Conservation (phyloP, 2,329 filamentous ascomycete species). For the Beauveria pseudobassiana region DNA sequence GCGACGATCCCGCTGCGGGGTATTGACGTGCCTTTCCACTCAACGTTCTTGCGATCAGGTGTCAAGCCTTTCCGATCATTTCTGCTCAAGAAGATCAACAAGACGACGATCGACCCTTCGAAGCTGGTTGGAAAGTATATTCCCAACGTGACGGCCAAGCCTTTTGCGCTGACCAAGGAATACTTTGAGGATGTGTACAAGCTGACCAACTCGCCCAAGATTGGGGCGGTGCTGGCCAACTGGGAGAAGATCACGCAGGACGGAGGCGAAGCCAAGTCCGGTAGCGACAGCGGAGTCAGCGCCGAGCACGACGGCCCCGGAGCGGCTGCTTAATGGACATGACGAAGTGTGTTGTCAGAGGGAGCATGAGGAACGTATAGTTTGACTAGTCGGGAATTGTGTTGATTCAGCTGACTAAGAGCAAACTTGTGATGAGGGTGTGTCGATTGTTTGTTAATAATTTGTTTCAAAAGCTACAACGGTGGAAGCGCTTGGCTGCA, state of each 20-base stretch:
- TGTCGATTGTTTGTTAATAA: not conserved
- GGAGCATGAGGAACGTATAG: not conserved
- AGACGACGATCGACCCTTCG: conserved; percentile 93
- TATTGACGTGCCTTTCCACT: conserved; percentile 99
- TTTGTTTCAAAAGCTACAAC: not conserved
- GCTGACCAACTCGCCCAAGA: conserved; percentile 76
- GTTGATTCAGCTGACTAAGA: not conserved
- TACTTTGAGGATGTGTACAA: conserved; percentile 99
- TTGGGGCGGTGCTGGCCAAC: conserved; percentile 76
- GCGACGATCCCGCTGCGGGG: conserved; percentile 94
- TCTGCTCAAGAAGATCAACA: conserved; percentile 99
- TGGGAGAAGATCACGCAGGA: conserved; percentile 65
- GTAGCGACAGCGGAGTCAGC: conserved; percentile 33
- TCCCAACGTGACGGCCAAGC: conserved; percentile 93
- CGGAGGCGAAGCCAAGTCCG: conserved; percentile 22
- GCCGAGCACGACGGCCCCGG: conserved; percentile 35
- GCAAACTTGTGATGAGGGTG: not conserved
- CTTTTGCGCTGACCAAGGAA: conserved; percentile 93
- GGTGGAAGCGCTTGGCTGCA: not conserved
- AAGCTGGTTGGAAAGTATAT: conserved; percentile 99
- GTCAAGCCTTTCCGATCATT: conserved; percentile 99
- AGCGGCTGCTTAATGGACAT: conserved; percentile 29
- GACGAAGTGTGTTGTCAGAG: not conserved
- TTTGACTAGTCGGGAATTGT: not conserved
- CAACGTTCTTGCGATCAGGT: conserved; percentile 92